These are phyloP conservation scores for Geotrichum reessii DNA, from an alignment of 1,139 yeast genomes.

Conservation along the genomic window DNA sequence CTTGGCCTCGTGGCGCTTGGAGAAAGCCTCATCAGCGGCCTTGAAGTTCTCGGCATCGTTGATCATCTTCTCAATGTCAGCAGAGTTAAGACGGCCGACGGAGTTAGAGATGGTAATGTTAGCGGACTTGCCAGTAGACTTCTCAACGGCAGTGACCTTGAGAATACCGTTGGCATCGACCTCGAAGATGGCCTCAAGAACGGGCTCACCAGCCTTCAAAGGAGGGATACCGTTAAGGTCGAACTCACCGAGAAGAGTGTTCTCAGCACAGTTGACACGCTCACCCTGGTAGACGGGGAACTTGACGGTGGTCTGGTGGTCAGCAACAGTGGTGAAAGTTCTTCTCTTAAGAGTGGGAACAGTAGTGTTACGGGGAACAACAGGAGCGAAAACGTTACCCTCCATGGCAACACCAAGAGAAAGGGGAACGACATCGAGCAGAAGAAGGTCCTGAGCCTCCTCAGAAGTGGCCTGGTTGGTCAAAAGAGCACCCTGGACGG, in stretches of 20 bases:
- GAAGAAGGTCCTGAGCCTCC: conserved; percentile 93
- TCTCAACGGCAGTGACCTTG: conserved; percentile 99
- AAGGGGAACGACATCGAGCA: conserved; percentile 97
- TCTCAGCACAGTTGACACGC: conserved; percentile 99
- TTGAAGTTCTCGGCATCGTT: conserved; percentile 98
- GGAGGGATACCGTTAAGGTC: conserved; percentile 99
- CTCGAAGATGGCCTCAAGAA: conserved; percentile 97
- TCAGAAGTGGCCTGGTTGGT: conserved; percentile 97
- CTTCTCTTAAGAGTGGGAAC: conserved; percentile 99
- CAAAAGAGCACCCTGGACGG: conserved; percentile 98
- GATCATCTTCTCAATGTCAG: conserved; percentile 98
- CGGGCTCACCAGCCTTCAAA: conserved; percentile 99
- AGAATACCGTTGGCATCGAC: conserved; percentile 99
- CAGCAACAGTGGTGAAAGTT: conserved; percentile 99
- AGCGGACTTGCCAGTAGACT: conserved; percentile 98
- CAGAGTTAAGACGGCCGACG: conserved; percentile 96
- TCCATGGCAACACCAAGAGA: conserved; percentile 99
- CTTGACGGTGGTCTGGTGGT: conserved; percentile 98
- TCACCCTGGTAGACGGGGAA: conserved; percentile 99
- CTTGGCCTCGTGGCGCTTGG: conserved; percentile 99
- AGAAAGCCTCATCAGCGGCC: conserved; percentile 98
- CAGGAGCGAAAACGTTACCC: conserved; percentile 98
- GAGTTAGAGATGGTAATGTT: conserved; percentile 99
- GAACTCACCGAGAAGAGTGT: conserved; percentile 98
- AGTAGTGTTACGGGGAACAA: conserved; percentile 99